Percentiles rank a stretch among this genome's conserved stretches.
Evolutionary conservation across 164 flowering plant species (phyloP).

Genomic region (Taxillus chinensis): DNA sequence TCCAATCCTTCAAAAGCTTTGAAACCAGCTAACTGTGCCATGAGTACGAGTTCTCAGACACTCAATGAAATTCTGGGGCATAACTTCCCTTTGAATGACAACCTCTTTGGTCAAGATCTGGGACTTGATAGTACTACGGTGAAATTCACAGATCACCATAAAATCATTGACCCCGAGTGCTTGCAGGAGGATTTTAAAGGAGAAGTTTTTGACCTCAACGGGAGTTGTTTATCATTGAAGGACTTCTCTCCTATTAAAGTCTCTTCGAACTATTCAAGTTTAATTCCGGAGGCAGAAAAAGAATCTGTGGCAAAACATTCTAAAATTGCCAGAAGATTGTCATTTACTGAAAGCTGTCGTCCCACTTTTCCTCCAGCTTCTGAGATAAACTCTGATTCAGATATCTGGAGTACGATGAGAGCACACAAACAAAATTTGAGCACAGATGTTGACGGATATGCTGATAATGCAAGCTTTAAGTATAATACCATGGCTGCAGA

Average conservation of each 20-base stretch:
- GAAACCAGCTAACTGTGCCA: conserved; percentile 15
- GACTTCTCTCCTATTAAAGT: conserved; percentile 20
- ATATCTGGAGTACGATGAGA: conserved; percentile 20
- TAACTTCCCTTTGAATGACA: conserved; percentile 14
- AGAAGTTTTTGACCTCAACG: conserved; percentile 44
- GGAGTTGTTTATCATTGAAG: conserved; percentile 13
- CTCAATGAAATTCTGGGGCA: conserved; percentile 13
- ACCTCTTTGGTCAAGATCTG: conserved; percentile 15
- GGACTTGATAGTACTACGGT: conserved; percentile 10
- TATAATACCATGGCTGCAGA: conserved; percentile 12
- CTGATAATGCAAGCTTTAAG: conserved; percentile 12
- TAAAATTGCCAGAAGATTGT: conserved; percentile 23
- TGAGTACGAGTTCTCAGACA: conserved; percentile 12
- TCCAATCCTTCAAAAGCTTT: conserved; percentile 11
- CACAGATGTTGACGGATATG: conserved; percentile 8
- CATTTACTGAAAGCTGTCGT: conserved; percentile 22
- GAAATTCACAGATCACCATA: conserved; percentile 16
- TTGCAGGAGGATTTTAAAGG: conserved; percentile 25
- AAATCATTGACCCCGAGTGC: conserved; percentile 12
- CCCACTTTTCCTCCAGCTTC: conserved; percentile 28
- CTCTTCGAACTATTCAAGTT: conserved; percentile 10
- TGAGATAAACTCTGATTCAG: conserved; percentile 26
- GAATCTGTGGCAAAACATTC: conserved; percentile 18
- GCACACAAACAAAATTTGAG: conserved; percentile 14
- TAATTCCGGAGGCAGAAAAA: conserved; percentile 18